Conservation (phyloP, 2,329 filamentous ascomycete species). For the Sclerotinia glacialis region DNA sequence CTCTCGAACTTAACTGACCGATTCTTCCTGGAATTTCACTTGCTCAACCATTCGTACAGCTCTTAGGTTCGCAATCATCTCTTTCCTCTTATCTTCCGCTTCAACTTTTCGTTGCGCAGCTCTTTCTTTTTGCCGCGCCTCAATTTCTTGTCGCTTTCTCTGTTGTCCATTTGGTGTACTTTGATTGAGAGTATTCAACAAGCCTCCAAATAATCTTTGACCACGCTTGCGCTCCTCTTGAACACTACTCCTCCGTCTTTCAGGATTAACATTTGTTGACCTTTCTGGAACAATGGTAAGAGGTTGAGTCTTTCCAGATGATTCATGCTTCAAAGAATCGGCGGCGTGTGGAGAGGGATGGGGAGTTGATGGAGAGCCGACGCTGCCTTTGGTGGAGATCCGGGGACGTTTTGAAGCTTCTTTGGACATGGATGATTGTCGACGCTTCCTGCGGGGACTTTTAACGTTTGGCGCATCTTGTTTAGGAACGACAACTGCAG, state of each 20-base stretch:
- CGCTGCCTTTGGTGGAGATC: slow-evolving; percentile 39
- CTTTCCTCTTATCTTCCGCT: slow-evolving; percentile 64
- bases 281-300: slow-evolving; percentile 1
- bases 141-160: slow-evolving; percentile 74
- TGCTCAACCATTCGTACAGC: slow-evolving; percentile 65
- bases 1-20: slow-evolving; percentile 54
- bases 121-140: slow-evolving; percentile 76
- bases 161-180: slow-evolving; percentile 60
- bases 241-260: slow-evolving; percentile 46
- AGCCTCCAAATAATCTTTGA: slow-evolving; percentile 78
- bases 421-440: slow-evolving; percentile 52
- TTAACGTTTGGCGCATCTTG: slow-evolving; percentile 23
- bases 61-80: slow-evolving; percentile 61
- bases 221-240: slow-evolving; percentile 82
- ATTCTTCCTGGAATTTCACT: slow-evolving; percentile 69
- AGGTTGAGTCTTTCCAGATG: slow-evolving; percentile 16
- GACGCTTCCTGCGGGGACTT: slow-evolving; percentile 40
- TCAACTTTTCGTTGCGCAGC: slow-evolving; percentile 69
- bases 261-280: slow-evolving; percentile 25
- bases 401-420: slow-evolving; percentile 53
- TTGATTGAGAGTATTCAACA: slow-evolving; percentile 63
- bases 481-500: slow-evolving; percentile 40
- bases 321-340: slow-evolving; percentile 22
- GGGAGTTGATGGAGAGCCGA: slow-evolving; percentile 32
- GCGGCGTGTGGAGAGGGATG: slow-evolving; percentile 34